phyloP scores from a whole-genome alignment of 176 grass and related monocot genomes.

The Canna indica region DNA sequence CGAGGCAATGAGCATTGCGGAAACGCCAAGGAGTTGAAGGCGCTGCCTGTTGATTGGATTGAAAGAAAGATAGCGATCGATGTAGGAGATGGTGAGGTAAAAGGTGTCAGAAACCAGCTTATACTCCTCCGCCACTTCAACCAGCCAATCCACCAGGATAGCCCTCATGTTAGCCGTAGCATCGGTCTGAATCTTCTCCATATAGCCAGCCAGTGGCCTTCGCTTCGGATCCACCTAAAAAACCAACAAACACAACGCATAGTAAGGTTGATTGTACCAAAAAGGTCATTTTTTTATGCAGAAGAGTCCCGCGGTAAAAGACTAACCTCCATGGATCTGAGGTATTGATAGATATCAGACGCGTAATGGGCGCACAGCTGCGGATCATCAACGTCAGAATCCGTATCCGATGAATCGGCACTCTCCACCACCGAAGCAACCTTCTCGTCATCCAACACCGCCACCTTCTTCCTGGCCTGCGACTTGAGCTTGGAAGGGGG shows the following conservation, averaged over 20 bases:
- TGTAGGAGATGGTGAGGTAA: conserved; percentile 61
- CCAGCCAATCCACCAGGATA: conserved; percentile 86
- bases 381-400: conserved; percentile 18
- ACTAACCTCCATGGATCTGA: conserved; percentile 74
- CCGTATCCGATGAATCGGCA: background rate
- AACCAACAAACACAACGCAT: background rate
- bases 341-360: conserved; percentile 80
- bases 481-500: conserved; percentile 19
- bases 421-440: background rate
- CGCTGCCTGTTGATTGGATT: conserved; percentile 48
- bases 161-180: conserved; percentile 67
- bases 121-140: conserved; percentile 94
- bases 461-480: conserved; percentile 15
- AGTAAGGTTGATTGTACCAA: background rate
- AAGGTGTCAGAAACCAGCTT: conserved; percentile 83
- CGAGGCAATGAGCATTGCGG: conserved; percentile 75
- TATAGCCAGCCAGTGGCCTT: conserved; percentile 46
- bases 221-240: conserved; percentile 44
- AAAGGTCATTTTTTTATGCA: background rate
- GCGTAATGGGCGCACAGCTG: conserved; percentile 48
- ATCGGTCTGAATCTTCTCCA: conserved; percentile 63
- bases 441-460: conserved; percentile 10
- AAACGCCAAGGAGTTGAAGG: conserved; percentile 84
- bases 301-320: background rate
- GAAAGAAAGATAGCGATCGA: conserved; percentile 73